Percentiles rank a stretch among this genome's conserved stretches.
phyloP scores from a whole-genome alignment of 495 filamentous ascomycete genomes.

The Wilcoxina mikolae region DNA sequence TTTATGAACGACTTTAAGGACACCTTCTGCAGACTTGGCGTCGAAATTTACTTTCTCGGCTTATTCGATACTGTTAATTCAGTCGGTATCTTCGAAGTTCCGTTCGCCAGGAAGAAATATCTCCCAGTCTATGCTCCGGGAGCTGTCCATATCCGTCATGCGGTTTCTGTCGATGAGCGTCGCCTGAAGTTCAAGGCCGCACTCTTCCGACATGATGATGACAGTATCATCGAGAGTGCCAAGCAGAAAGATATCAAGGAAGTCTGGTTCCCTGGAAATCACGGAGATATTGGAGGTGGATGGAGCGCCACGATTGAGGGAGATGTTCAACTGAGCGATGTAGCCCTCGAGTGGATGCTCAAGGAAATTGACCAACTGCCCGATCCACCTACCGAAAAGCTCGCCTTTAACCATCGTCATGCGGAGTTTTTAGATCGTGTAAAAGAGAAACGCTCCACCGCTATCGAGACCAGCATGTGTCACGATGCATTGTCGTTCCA shows the following conservation, averaged over 20 bases:
- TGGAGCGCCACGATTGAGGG: slow-evolving; percentile 17
- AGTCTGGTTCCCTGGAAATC: slow-evolving; percentile 28
- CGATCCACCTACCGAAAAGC: slow-evolving; percentile 12
- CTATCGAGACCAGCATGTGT: background rate
- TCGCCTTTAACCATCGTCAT: slow-evolving; percentile 19
- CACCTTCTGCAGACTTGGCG: slow-evolving; percentile 33
- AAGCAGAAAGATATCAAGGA: slow-evolving; percentile 27
- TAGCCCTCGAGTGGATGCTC: slow-evolving; percentile 34
- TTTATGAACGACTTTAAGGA: slow-evolving; percentile 33
- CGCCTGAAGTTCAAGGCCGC: slow-evolving; percentile 34
- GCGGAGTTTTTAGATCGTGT: slow-evolving; percentile 20
- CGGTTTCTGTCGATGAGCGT: slow-evolving; percentile 35
- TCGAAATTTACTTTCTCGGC: slow-evolving; percentile 31
- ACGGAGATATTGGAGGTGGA: slow-evolving; percentile 36
- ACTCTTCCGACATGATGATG: slow-evolving; percentile 18
- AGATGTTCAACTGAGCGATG: slow-evolving; percentile 30
- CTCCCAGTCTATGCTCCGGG: slow-evolving; percentile 3
- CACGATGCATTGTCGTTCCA: slow-evolving; percentile 27
- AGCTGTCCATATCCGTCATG: slow-evolving; percentile 32
- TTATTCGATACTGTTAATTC: slow-evolving; percentile 37
- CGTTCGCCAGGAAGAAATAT: background rate
- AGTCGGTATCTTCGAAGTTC: slow-evolving; percentile 28
- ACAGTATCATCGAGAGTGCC: slow-evolving; percentile 6
- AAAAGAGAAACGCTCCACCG: slow-evolving; percentile 16
- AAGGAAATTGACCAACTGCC: slow-evolving; percentile 27